Conservation (phyloP, 1,284 basidiomycete species). For the Ganoderma lucidum region DNA sequence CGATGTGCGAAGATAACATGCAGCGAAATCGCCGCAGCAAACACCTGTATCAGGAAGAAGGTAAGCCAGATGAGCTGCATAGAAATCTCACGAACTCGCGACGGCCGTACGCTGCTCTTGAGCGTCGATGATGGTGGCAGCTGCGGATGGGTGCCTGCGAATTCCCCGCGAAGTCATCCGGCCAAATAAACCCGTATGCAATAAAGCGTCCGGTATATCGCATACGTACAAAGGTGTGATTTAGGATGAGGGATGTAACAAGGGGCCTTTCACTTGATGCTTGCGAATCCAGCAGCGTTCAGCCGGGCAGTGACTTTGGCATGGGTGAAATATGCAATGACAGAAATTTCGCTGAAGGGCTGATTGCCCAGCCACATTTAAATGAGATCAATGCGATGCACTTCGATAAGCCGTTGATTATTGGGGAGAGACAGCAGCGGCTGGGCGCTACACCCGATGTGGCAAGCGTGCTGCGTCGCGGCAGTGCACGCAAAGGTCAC, state of each 20-base stretch:
- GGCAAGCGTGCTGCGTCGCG: neutral
- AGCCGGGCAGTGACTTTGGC: neutral
- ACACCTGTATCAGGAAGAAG: neutral
- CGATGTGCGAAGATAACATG: neutral
- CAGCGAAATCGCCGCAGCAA: neutral
- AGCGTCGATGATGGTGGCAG: neutral
- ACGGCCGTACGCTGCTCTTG: neutral
- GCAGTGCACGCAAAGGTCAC: conserved; percentile 2
- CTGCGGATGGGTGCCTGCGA: neutral
- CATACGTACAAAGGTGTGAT: neutral
- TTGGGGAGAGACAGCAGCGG: neutral
- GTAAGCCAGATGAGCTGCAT: neutral
- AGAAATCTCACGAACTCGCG: neutral
- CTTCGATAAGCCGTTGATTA: neutral
- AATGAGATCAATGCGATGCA: neutral
- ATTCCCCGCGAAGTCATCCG: neutral
- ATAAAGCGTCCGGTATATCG: neutral
- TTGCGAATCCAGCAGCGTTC: neutral
- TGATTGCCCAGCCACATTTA: neutral
- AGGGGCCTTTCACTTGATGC: neutral
- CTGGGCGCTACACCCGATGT: neutral
- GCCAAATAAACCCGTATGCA: neutral
- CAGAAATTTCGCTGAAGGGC: neutral
- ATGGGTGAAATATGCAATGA: too few species aligned
- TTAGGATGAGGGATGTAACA: neutral